Conservation (phyloP, 2,329 filamentous ascomycete species). For the Aspergillus vadensis region DNA sequence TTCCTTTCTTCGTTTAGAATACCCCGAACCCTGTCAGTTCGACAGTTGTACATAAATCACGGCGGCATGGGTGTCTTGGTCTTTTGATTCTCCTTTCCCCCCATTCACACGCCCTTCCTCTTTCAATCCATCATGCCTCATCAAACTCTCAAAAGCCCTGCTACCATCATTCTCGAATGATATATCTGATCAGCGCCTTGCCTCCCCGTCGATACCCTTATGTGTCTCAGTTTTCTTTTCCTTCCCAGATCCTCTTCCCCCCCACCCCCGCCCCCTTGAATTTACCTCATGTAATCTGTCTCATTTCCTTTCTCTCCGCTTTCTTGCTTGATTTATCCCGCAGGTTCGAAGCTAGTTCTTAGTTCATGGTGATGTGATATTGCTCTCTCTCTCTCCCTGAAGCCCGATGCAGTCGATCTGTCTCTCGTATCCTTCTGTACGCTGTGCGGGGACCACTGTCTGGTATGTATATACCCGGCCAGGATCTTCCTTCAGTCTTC, state of each 20-base stretch:
- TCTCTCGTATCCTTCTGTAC: constrained; percentile 1
- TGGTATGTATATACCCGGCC: constrained; percentile 2
- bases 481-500: neutral
- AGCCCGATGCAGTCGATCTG: neutral
- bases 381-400: neutral
- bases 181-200: constrained; percentile 17
- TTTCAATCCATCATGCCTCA: neutral
- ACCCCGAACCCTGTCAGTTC: constrained; percentile 15
- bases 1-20: constrained; percentile 16
- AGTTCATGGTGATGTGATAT: constrained; percentile 9
- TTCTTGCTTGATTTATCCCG: constrained; percentile 28
- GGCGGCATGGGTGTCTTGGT: constrained; percentile 13
- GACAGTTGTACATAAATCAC: constrained; percentile 31
- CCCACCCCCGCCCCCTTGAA: neutral
- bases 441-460: constrained; percentile 7
- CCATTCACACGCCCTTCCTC: neutral
- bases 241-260: neutral
- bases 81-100: constrained; percentile 1
- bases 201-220: constrained; percentile 36
- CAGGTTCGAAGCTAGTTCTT: constrained; percentile 39
- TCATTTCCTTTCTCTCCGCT: constrained; percentile 14
- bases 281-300: constrained; percentile 18
- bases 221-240: constrained; percentile 17
- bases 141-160: constrained; percentile 15
- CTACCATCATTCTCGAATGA: constrained; percentile 20